phyloP scores from a whole-genome alignment of 2,329 filamentous ascomycete genomes.

The Aspergillus brasiliensis region DNA sequence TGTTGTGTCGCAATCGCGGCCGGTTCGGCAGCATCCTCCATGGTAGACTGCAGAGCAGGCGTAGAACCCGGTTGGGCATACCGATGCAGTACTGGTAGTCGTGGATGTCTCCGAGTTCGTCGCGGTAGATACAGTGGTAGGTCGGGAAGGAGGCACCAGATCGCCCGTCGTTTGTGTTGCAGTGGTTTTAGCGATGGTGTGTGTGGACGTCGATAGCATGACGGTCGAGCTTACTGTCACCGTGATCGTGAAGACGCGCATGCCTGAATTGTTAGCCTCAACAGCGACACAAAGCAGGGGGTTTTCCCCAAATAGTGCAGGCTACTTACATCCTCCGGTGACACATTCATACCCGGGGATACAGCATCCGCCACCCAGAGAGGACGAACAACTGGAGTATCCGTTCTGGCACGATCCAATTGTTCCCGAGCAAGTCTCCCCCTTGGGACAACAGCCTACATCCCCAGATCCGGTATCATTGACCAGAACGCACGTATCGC shows the following conservation, averaged over 20 bases:
- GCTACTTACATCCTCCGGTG: conserved; percentile 55
- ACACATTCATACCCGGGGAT: conserved; percentile 62
- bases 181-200: conserved; percentile 31
- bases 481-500: conserved; percentile 57
- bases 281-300: background rate
- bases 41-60: conserved; percentile 79
- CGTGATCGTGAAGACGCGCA: conserved; percentile 38
- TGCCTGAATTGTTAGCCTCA: conserved; percentile 26
- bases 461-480: conserved; percentile 56
- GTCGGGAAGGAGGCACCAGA: conserved; percentile 40
- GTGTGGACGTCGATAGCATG: conserved; percentile 34
- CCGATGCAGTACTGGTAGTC: conserved; percentile 31
- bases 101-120: conserved; percentile 41
- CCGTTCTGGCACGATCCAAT: conserved; percentile 56
- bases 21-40: conserved; percentile 86
- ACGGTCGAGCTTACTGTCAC: conserved; percentile 38
- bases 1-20: conserved; percentile 78
- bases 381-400: conserved; percentile 58
- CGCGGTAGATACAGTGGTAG: conserved; percentile 38
- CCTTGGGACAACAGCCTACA: conserved; percentile 63
- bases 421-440: conserved; percentile 53
- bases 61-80: conserved; percentile 89
- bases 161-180: conserved; percentile 29
- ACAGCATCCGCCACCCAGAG: conserved; percentile 62
- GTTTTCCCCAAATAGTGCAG: too few relatives aligned